phyloP scores from a whole-genome alignment of 2,329 filamentous ascomycete species.

The Epichloe sylvatica region DNA sequence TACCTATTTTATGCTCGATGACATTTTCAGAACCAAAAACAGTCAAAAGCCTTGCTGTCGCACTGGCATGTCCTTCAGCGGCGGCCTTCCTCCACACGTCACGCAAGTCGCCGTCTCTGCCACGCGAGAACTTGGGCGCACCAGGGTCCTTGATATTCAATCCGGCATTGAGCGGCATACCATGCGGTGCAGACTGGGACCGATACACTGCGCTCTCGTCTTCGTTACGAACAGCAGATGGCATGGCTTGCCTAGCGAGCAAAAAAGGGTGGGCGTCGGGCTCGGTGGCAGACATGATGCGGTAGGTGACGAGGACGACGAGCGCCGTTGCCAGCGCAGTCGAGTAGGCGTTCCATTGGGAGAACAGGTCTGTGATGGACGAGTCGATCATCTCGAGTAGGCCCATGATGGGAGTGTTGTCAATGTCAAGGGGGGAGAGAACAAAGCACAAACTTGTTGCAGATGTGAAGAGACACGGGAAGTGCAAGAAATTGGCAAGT shows the following conservation, averaged over 20 bases:
- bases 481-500: neutral
- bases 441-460: neutral
- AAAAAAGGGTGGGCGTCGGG: constrained; percentile 93
- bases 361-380: constrained; percentile 52
- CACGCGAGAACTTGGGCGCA: constrained; percentile 67
- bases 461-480: neutral
- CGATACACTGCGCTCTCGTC: constrained; percentile 79
- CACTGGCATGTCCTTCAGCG: constrained; percentile 49
- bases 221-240: constrained; percentile 65
- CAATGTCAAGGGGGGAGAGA: neutral
- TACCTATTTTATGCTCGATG: constrained; percentile 55
- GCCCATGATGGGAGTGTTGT: constrained; percentile 19
- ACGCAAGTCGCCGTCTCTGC: constrained; percentile 76
- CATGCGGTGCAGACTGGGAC: constrained; percentile 71
- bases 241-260: constrained; percentile 68
- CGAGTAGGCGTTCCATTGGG: constrained; percentile 72
- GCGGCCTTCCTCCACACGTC: constrained; percentile 76
- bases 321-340: constrained; percentile 55
- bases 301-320: constrained; percentile 53
- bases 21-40: constrained; percentile 64
- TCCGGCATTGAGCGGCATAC: constrained; percentile 63
- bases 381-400: constrained; percentile 53
- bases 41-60: constrained; percentile 61
- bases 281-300: constrained; percentile 57
- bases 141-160: constrained; percentile 71